Evolutionary conservation across 768 basidiomycete genomes (phyloP), one percentile per base, ranked within the genome.

Genomic region (Guyanaporus albipodus): DNA sequence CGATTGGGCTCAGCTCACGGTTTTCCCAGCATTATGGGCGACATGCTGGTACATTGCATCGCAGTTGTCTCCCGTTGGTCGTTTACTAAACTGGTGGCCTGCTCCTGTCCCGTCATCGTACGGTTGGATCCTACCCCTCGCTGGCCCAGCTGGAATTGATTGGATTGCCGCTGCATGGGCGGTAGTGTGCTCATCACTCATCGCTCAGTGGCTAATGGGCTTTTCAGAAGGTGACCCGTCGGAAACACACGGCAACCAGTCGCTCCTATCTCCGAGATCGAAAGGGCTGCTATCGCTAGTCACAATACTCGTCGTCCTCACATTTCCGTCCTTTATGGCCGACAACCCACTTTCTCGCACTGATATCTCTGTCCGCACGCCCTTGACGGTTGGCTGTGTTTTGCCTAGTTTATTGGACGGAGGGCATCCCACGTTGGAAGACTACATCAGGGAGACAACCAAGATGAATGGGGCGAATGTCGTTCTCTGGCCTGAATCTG

Each of bases 101-200:
- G 82, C 75, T 26, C 81, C 86, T 9, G 69, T 78, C 12, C 61
- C 72, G 7, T 61, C 73, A 27, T 72, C 75, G 0, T 91, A 91
- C 57, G 58, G 58, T 3, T 92, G 88, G 87, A 62, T 82, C n/a
- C 55, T 77, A 2, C 77, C 76, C 0, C 61, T 73, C 35, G 51
- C 77, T 19, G 89, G 90, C 5, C 73, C 82, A 26, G 64, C 71
- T 26, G 79, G 76, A 8, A 73, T 79, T 48, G 86, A 91, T 61
- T 91, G 87, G 84, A 61, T 85, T 22, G 73, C 77, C 7, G 88
- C 77, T n/a, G 81, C 79, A 8, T 91, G 85, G 83, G 85, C 86
- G 5, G 78, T 80, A 9, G 73, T 89, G 9, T 54, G 78, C 22
- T 77, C 84, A 8, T 76, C 83, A 52, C 55, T 68, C 2, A 58